Base-by-base conservation (phyloP, 208 protist genomes). In the Wallacemonas rigidus region DNA sequence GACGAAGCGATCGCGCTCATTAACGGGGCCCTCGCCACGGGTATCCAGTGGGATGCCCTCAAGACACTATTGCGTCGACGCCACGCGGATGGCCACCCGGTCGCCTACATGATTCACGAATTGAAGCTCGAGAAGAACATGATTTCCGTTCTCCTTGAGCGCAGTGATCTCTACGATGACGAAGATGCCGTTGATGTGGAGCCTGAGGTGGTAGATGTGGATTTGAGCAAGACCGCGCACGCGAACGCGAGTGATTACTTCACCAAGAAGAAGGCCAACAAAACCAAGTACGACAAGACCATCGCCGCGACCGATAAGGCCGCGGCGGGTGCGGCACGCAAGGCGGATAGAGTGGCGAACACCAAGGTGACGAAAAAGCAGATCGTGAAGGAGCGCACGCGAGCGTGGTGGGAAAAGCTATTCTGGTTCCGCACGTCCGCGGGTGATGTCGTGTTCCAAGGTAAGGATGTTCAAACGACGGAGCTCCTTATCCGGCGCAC, bases 391-490 rank as follows among this genome's bases (percentile, higher is more conserved):
- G 84, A 97, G 69, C 87, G 98, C 38, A 91, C 92, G 74, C 73
- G 88, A 6, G 88, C 87, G 47, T 99, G 98, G 98, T 99, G 99
- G 91, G 98, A 99, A 65, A 99, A 99, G 80, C 99, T 99, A 61
- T 67, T 90, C 50, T 99, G 98, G 98, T 99, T 99, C 76, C 93
- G 99, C 72, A 97, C 95, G 1, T 92, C 87, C 7, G 93, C 98
- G 44, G 98, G 98, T 45, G 98, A 98, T 69, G 72, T 99, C 5
- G 97, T 99, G n/a, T 71, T 99, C 2, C 83, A 84, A 12, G 98
- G 98, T 35, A 88, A 93, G 58, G 98, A 99, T 74, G 77, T 77
- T 47, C 93, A 98, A 76, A 97, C 98, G 72, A 99, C 99, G 60
- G 98, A 99, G 74, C 41, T 99, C 14, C 79, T 99, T 35, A 76